Base-by-base conservation (phyloP, 78 protist genomes). In the Blattamonas nauphoetae region DNA sequence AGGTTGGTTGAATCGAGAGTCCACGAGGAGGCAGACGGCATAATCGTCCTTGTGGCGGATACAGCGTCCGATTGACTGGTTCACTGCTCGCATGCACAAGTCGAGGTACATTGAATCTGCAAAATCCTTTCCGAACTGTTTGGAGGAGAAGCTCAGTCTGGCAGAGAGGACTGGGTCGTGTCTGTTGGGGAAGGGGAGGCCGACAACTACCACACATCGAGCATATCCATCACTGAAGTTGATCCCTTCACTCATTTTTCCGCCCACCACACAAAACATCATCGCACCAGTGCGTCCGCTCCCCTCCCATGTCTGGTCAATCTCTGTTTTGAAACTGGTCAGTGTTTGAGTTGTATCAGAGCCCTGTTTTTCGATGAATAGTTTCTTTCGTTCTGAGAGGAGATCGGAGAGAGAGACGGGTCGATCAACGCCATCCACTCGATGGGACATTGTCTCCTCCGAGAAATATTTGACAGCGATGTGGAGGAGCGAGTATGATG, bases 191-290 rank as follows among this genome's bases (percentile, higher is more conserved):
- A 32, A 79, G 41, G 83, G 83, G 42, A 79, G 33, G 83, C 83
- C 83, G 42, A 79, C 83, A 6, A 79, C 41, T 6, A 55, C 21
- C 21, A 36, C 83, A 21, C 32, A 79, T 11, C 83, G 4, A 38
- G 83, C 83, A 21, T 79, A 79, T 21, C 83, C 83, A 79, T 79
- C 83, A 5, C 42, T 6, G 6, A 79, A 79, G 41, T 79, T 79
- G 83, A 79, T 79, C 6, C 83, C 83, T 21, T 79, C 83, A 11
- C 83, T 79, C 83, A 79, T 6, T 11, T 79, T 79, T 6, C 83
- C 83, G 33, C 83, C 83, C 83, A 79, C 41, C 83, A 79, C 83
- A 11, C 83, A 79, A 21, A n/a, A 79, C 83, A 79, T 4, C 33
- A 21, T 21, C 33, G 83, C 83, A 4, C 83, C 83, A 21, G 11